These are phyloP conservation scores for Trichoderma erinaceum DNA, from an alignment of 495 filamentous ascomycete genomes.

Conservation along the genomic window DNA sequence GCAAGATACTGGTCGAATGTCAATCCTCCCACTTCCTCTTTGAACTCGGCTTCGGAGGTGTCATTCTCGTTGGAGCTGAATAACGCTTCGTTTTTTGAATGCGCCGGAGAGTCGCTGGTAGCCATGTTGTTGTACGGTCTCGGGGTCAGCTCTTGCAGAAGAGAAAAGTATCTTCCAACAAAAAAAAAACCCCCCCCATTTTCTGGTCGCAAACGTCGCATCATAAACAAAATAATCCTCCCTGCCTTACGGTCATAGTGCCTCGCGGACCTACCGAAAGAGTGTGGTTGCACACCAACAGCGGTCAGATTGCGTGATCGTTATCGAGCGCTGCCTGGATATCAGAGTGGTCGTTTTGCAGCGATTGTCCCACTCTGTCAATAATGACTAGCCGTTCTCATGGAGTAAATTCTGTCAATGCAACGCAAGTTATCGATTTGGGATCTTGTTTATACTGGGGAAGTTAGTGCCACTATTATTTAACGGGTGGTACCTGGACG, in stretches of 20 bases:
- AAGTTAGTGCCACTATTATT: too few species aligned
- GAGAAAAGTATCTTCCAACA: background rate
- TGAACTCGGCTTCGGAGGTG: background rate
- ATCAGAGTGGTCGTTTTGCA: background rate
- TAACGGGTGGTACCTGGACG: too few species aligned
- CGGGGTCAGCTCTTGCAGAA: background rate
- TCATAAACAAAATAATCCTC: background rate
- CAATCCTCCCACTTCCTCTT: background rate
- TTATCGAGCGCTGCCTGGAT: background rate
- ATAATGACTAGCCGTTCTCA: background rate
- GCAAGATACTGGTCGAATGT: background rate
- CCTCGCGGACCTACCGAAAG: conserved; percentile 2
- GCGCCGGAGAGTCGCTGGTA: background rate
- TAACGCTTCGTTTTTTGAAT: background rate
- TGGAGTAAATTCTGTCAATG: too few species aligned
- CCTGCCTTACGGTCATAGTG: background rate
- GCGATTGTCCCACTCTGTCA: background rate
- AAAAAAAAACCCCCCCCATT: too few species aligned
- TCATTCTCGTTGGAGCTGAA: background rate
- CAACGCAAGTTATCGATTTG: too few species aligned
- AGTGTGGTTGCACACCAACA: conserved; percentile 13
- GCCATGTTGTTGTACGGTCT: background rate
- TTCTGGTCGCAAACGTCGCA: background rate
- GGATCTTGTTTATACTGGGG: too few species aligned
- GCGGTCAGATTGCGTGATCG: conserved; percentile 11